Evolutionary conservation across 495 filamentous ascomycete genomes (phyloP).

Genomic region (Penicillium turbatum): DNA sequence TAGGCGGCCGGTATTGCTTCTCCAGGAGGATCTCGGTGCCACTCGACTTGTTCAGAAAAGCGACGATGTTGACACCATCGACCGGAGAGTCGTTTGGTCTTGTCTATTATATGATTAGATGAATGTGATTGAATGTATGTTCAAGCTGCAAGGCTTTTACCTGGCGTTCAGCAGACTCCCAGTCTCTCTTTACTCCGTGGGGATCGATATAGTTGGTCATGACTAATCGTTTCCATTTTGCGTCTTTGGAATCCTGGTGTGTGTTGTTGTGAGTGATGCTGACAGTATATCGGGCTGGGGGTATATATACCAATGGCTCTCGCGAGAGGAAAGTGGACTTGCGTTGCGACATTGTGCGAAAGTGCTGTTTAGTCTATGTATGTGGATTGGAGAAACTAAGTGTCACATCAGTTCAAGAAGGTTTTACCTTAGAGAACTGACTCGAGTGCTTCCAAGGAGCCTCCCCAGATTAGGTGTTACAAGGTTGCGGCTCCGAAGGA

Average conservation of each 20-base stretch:
- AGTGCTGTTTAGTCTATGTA: not conserved
- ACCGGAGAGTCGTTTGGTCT: constrained; percentile 58
- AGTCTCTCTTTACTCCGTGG: constrained; percentile 56
- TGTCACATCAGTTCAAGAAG: not conserved
- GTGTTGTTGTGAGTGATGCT: not conserved
- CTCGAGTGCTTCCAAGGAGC: not conserved
- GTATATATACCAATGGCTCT: constrained; percentile 3
- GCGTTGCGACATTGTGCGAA: not conserved
- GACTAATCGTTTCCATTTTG: constrained; percentile 61
- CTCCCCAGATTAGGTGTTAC: not conserved
- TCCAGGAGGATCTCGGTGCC: constrained; percentile 68
- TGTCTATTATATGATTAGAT: constrained; percentile 33
- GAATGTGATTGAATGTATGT: not conserved
- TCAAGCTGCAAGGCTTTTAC: constrained; percentile 10
- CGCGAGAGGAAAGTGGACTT: constrained; percentile 4
- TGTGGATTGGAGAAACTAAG: not conserved
- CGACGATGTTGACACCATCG: constrained; percentile 79
- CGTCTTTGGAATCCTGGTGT: constrained; percentile 42
- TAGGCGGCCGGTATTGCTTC: constrained; percentile 74
- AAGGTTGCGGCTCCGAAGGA: not conserved
- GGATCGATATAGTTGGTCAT: constrained; percentile 66
- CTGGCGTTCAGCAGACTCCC: constrained; percentile 70
- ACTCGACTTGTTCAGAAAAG: constrained; percentile 63
- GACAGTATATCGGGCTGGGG: not conserved
- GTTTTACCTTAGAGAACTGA: not conserved